Percentiles rank a stretch among this genome's conserved stretches.
Evolutionary conservation across 345 rosid species (phyloP).

Genomic region (Syzygium grande): DNA sequence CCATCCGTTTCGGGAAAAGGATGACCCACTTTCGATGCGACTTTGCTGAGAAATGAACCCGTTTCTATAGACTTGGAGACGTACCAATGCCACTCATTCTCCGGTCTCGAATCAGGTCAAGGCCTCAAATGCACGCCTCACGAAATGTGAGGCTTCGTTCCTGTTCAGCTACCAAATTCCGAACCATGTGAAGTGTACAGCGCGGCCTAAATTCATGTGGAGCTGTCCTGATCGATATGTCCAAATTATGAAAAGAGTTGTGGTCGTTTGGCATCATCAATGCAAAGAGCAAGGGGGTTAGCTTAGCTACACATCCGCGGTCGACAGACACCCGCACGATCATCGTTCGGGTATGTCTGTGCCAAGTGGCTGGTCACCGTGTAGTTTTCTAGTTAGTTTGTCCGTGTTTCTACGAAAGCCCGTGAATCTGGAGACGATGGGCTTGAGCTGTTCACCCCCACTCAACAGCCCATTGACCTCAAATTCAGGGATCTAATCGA

Average conservation of each 20-base stretch:
- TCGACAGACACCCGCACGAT: not conserved
- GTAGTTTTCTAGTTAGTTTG: not conserved
- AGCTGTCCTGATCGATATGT: not conserved
- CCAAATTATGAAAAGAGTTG: not conserved
- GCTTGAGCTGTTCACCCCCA: not conserved
- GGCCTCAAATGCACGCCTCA: not conserved
- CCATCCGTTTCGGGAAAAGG: not conserved
- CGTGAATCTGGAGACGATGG: not conserved
- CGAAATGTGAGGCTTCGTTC: not conserved
- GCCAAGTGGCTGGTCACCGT: not conserved
- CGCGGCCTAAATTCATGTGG: not conserved
- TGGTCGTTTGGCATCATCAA: not conserved
- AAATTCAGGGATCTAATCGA: not conserved
- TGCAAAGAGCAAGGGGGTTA: not conserved
- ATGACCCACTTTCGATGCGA: not conserved
- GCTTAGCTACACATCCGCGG: not conserved
- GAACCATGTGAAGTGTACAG: not conserved
- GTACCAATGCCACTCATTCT: not conserved
- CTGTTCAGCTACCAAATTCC: not conserved
- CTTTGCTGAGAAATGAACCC: not conserved
- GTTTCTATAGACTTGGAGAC: not conserved
- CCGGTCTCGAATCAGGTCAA: not conserved
- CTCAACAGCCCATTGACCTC: not conserved
- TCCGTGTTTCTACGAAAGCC: not conserved
- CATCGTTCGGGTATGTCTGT: not conserved